Evolutionary conservation across 2,329 filamentous ascomycete genomes (phyloP), one percentile per base, ranked within the genome.

Genomic region (Pseudogymnoascus sp.): DNA sequence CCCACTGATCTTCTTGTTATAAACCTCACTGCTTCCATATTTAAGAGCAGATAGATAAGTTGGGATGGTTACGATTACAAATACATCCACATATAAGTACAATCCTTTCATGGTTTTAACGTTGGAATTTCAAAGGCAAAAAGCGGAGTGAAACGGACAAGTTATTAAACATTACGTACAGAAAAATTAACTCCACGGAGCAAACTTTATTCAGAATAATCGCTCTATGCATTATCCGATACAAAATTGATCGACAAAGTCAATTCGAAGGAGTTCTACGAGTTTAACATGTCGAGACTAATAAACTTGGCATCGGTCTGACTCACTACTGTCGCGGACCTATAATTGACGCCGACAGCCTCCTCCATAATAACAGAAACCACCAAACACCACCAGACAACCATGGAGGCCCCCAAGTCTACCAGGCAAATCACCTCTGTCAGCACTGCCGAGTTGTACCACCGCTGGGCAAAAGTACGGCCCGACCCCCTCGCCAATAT

Each of bases 391-490:
- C 7, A 56, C n/a, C 1, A 29, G 46, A 33, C n/a, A 33, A 33
- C 1, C 10, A 56, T 56, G 46, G 26, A 31, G n/a, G 2, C n/a
- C n/a, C n/a, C 46, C 9, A 56, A 56, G 7, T 9, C 63, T 17
- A 62, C 67, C 7, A 64, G 63, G 26, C 63, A 60, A 35, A 64
- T 74, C 61, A 65, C 71, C 31, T 75, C 73, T 9, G 67, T 75
- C 2, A 66, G 74, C n/a, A 82, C 76, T 0, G 70, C 73, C 35
- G 72, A 76, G n/a, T 76, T 80, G 11, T 83, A 83, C 68, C 71
- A 80, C 60, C 75, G 77, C 63, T 83, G 80, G 80, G 77, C 80
- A 29, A 66, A 68, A 50, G 70, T 71, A 68, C 5, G 59, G 50
- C 11, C 11, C 7, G 56, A 2, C 50, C 26, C 29, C 15, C 53